These are phyloP conservation scores for Pythium dissotocum DNA, from an alignment of 352 stramenopile genomes.

Conservation along the genomic window DNA sequence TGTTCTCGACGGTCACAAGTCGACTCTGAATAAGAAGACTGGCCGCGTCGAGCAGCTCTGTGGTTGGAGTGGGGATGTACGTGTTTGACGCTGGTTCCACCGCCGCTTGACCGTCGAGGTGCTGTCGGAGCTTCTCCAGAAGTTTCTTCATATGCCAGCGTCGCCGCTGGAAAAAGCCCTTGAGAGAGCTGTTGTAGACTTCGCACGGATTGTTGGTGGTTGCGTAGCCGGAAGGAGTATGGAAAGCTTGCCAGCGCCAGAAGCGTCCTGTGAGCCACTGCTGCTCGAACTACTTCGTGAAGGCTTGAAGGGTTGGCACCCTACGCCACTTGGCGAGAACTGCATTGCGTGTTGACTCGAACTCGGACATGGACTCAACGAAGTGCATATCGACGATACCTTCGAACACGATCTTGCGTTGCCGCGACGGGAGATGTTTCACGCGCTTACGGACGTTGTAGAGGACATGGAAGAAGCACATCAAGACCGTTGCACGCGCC, in stretches of 20 bases:
- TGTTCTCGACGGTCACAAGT: not conserved
- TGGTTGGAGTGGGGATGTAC: not conserved
- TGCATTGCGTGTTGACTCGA: not conserved
- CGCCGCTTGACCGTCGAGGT: not conserved
- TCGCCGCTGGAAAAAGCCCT: constrained; percentile 9
- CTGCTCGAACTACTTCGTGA: constrained; percentile 3
- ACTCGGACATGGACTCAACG: not conserved
- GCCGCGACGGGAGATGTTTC: not conserved
- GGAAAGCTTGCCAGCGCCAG: constrained; percentile 11
- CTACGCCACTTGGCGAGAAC: not conserved
- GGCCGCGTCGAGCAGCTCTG: not conserved
- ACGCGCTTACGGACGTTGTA: constrained; percentile 12
- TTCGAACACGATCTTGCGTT: constrained; percentile 2
- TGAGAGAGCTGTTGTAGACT: constrained; percentile 8
- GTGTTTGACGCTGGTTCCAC: not conserved
- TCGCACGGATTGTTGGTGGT: constrained; percentile 14
- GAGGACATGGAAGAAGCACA: constrained; percentile 15
- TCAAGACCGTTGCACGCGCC: not conserved
- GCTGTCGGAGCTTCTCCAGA: not conserved
- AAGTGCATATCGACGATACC: constrained; percentile 14
- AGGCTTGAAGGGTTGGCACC: not conserved
- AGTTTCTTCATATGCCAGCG: constrained; percentile 9
- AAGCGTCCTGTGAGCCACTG: constrained; percentile 3
- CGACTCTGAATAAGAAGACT: not conserved
- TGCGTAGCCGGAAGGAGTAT: constrained; percentile 1